Base-by-base conservation (phyloP, 192 early-diverging fungal species). In the Coemansia sp. region DNA sequence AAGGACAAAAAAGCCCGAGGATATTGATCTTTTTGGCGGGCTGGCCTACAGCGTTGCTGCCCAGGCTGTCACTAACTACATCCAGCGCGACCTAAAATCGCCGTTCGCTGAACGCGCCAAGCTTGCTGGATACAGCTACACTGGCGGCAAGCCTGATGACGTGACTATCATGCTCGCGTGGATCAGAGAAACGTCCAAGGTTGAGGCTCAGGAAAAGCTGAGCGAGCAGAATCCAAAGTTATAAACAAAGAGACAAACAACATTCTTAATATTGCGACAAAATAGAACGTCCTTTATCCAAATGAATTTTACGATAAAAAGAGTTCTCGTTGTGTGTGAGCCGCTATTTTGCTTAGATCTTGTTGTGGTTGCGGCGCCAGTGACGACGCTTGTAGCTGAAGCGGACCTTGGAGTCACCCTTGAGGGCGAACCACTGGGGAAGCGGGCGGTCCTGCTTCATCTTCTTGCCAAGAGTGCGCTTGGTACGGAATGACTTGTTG, bases 331-430 rank as follows among this genome's bases (percentile, higher is more conserved):
- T n/a, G n/a, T n/a, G n/a, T n/a, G n/a, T n/a, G n/a, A n/a, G n/a
- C n/a, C n/a, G n/a, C n/a, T n/a, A n/a, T n/a, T n/a, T 14, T 37
- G n/a, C 47, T 94, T 95, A 98, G 70, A 96, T 74, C 84, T 91
- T 89, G 72, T 96, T 85, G 92, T 99, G 98, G 82, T 92, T 98
- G 76, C 92, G 91, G 85, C 97, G 92, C 97, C 97, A 99, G 92
- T 98, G 88, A 62, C 95, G 90, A 63, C 97, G 88, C 94, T 99
- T 99, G 69, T 92, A 86, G 88, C 96, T 99, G 91, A 96, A 99
- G 67, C 93, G 82, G 87, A 95, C 95, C 79, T 86, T 96, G 87
- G 89, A 92, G 68, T 93, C 94, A 58, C 94, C 89, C 81, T 93
- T 88, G 82, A 96, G 84, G 73, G 94, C 92, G 88, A 95, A 92